A percentile compares a stretch with the other conserved stretches of the same genome.
Evolutionary conservation across 768 basidiomycete species (phyloP).

Genomic region (Mycena venus): DNA sequence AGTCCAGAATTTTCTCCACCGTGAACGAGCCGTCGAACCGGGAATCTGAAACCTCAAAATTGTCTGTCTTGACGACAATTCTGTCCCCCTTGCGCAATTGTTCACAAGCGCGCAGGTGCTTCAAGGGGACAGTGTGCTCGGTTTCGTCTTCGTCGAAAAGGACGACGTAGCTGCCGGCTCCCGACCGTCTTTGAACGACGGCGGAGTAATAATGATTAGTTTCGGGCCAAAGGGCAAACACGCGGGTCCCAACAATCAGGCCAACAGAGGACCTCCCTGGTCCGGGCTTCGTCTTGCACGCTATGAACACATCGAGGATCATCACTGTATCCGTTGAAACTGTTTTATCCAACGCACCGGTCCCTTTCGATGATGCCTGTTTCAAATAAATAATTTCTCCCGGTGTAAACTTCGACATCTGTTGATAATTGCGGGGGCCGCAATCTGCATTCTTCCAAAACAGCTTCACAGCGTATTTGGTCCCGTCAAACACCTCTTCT

Average conservation of each 20-base stretch:
- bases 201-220: neutral
- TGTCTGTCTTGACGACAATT: neutral
- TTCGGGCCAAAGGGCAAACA: slow-evolving; percentile 8
- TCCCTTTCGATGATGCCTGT: neutral
- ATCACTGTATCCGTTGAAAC: too few relatives aligned
- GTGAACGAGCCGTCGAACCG: neutral
- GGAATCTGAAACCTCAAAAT: neutral
- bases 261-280: neutral
- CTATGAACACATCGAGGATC: neutral
- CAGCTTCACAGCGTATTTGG: neutral
- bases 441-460: neutral
- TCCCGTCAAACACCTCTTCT: neutral
- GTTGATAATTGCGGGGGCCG: neutral
- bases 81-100: neutral
- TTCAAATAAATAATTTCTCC: neutral
- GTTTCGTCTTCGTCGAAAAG: slow-evolving; percentile 5
- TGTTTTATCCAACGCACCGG: too few relatives aligned
- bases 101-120: neutral
- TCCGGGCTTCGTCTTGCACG: neutral
- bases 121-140: neutral
- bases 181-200: neutral
- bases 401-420: neutral
- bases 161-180: neutral
- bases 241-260: neutral
- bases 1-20: neutral